Percentiles rank a stretch among this genome's conserved stretches.
These are phyloP conservation scores for Colletotrichum trifolii DNA, from an alignment of 2,329 filamentous ascomycete genomes.

Conservation along the genomic window DNA sequence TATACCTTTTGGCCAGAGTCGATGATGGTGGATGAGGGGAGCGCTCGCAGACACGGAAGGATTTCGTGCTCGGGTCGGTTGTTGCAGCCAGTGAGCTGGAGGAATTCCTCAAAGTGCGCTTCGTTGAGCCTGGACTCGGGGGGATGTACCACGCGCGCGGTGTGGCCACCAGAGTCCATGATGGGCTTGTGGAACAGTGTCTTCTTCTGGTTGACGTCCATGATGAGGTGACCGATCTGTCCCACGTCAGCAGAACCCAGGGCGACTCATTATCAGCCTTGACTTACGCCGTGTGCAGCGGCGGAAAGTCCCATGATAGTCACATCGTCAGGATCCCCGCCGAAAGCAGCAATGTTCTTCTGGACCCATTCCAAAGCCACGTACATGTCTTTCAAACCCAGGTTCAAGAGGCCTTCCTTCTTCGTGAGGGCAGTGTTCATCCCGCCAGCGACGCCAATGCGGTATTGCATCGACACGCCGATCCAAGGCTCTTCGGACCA, in stretches of 20 bases:
- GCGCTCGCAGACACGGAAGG: constrained; percentile 39
- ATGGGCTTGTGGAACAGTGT: constrained; percentile 47
- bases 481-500: constrained; percentile 59
- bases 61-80: constrained; percentile 38
- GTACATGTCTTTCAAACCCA: constrained; percentile 63
- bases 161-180: constrained; percentile 46
- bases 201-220: constrained; percentile 46
- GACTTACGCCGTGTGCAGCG: constrained; percentile 46
- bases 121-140: constrained; percentile 42
- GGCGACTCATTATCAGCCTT: too few relatives aligned
- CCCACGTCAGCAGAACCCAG: not conserved
- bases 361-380: constrained; percentile 61
- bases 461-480: constrained; percentile 56
- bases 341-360: constrained; percentile 62
- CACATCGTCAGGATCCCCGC: constrained; percentile 58
- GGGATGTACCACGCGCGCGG: constrained; percentile 43
- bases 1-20: constrained; percentile 44
- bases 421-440: constrained; percentile 61
- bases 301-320: constrained; percentile 59
- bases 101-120: constrained; percentile 44
- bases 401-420: constrained; percentile 63
- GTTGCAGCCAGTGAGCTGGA: constrained; percentile 43
- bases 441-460: constrained; percentile 70
- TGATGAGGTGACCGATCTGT: constrained; percentile 45
- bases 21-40: constrained; percentile 42